Evolutionary conservation across 306 rosid species (phyloP).

Genomic region (Acmispon strigosus): DNA sequence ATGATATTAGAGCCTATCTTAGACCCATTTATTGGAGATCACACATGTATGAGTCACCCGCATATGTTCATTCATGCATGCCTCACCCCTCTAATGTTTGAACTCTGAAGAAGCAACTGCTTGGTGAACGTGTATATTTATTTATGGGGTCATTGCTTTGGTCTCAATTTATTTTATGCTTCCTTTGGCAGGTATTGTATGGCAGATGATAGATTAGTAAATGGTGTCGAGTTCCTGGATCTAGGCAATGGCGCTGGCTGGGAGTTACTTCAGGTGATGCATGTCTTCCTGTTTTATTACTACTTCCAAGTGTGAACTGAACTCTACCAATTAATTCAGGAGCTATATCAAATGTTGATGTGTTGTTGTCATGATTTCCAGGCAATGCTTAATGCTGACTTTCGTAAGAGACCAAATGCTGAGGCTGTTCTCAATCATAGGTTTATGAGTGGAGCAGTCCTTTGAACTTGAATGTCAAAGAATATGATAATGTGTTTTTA

Average conservation of each 20-base stretch:
- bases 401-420: conserved; percentile 67
- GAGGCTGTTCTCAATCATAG: conserved; percentile 71
- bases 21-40: no score
- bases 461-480: conserved; percentile 27
- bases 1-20: no score
- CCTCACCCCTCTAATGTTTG: no score
- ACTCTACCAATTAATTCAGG: neutral
- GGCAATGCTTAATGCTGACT: conserved; percentile 90
- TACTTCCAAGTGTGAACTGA: no score
- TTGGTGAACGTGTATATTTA: neutral
- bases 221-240: conserved; percentile 73
- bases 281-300: no score
- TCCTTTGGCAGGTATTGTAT: conserved; percentile 60
- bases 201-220: conserved; percentile 63
- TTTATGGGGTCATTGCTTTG: neutral
- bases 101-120: neutral
- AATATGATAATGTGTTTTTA: neutral
- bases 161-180: neutral
- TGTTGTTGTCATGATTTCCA: conserved; percentile 28
- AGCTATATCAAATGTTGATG: neutral
- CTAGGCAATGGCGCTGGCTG: conserved; percentile 85
- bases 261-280: conserved; percentile 85
- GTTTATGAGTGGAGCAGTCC: conserved; percentile 47
- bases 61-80: no score
- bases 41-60: no score